A percentile compares a stretch with the other conserved stretches of the same genome.
These are phyloP conservation scores for Melampsora americana DNA, from an alignment of 1,284 basidiomycete species.

Conservation along the genomic window DNA sequence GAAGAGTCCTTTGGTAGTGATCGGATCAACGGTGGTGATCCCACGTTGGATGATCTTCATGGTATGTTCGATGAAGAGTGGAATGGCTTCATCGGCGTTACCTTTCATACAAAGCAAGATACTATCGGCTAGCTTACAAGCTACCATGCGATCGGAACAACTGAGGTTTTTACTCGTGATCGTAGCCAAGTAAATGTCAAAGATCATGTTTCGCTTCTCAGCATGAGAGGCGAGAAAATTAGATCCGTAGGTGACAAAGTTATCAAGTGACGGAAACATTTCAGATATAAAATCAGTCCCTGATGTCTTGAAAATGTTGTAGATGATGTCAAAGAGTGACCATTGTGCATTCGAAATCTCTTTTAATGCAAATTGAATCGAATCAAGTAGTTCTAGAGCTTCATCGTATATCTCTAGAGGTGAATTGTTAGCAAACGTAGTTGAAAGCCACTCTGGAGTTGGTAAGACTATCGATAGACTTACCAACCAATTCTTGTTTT, in stretches of 20 bases:
- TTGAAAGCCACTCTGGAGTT: not conserved
- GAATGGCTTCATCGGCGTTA: conserved; percentile 67
- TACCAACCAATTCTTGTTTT: conserved; percentile 57
- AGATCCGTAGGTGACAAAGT: conserved; percentile 79
- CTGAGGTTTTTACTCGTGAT: conserved; percentile 72
- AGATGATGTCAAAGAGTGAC: conserved; percentile 78
- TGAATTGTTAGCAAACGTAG: not conserved
- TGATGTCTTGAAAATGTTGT: conserved; percentile 76
- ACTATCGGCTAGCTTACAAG: conserved; percentile 79
- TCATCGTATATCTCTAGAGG: conserved; percentile 76
- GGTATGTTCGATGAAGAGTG: conserved; percentile 64
- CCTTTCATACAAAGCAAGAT: conserved; percentile 75
- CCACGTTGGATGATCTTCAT: conserved; percentile 59
- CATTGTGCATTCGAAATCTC: conserved; percentile 76
- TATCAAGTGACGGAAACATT: conserved; percentile 83
- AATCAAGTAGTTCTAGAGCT: conserved; percentile 80
- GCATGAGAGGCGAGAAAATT: conserved; percentile 78
- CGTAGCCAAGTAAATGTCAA: conserved; percentile 78
- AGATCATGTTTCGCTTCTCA: conserved; percentile 62
- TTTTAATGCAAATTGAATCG: conserved; percentile 75
- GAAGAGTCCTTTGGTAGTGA: conserved; percentile 65
- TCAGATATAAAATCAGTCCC: conserved; percentile 79
- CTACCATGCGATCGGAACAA: conserved; percentile 75
- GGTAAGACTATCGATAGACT: conserved; percentile 22
- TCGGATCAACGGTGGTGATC: conserved; percentile 56